phyloP scores from a whole-genome alignment of 768 basidiomycete species.

The Suillus subalutaceus region DNA sequence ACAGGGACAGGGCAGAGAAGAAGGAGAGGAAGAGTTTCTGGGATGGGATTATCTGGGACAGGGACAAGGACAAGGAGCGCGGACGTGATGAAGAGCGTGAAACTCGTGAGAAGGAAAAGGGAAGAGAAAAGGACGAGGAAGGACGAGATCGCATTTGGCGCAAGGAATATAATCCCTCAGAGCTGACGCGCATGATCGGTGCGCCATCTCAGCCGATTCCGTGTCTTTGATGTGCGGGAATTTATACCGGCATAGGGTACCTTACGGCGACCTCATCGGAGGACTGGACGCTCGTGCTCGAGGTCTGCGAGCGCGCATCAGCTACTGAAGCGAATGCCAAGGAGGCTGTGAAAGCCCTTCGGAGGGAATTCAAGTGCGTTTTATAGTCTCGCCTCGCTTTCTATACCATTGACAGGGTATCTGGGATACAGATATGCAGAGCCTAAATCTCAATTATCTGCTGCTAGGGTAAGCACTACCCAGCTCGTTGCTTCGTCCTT shows the following conservation, averaged over 20 bases:
- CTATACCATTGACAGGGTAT: neutral
- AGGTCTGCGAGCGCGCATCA: slow-evolving; percentile 84
- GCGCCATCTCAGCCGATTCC: slow-evolving; percentile 16
- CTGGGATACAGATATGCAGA: slow-evolving; percentile 60
- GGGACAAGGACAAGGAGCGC: slow-evolving; percentile 32
- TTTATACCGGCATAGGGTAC: slow-evolving; percentile 47
- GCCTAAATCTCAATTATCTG: slow-evolving; percentile 72
- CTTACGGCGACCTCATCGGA: slow-evolving; percentile 78
- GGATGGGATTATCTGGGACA: slow-evolving; percentile 42
- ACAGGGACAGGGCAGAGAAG: no score
- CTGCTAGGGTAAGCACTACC: slow-evolving; percentile 58
- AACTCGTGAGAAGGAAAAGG: slow-evolving; percentile 17
- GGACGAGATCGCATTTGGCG: slow-evolving; percentile 30
- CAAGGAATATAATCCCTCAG: slow-evolving; percentile 51
- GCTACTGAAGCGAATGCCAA: slow-evolving; percentile 72
- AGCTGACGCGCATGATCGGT: slow-evolving; percentile 77
- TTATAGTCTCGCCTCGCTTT: no score
- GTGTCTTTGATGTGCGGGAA: neutral
- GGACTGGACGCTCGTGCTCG: slow-evolving; percentile 80
- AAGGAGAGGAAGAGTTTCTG: slow-evolving; percentile 55
- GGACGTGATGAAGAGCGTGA: slow-evolving; percentile 18
- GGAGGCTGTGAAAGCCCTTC: slow-evolving; percentile 79
- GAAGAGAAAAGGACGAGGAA: slow-evolving; percentile 41
- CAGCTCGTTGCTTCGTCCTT: neutral
- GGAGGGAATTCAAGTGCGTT: slow-evolving; percentile 79